Conservation (phyloP, 1,139 yeast genomes). For the Barnettozyma hawaiiensis region DNA sequence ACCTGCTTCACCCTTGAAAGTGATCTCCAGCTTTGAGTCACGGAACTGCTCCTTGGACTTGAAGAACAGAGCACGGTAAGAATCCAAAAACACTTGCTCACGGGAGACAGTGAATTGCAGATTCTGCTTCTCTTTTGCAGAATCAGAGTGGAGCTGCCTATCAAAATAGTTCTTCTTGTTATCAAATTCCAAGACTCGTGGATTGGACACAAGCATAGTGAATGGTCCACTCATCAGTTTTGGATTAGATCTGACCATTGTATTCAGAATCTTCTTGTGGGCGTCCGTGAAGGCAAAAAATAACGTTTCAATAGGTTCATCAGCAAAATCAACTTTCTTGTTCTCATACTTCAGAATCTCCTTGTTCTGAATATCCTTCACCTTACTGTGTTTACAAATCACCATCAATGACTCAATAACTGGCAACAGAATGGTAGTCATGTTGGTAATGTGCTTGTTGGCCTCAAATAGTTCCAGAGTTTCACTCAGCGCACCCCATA, state of each 20-base stretch:
- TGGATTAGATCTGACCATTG: conserved; percentile 88
- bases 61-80: conserved; percentile 79
- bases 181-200: conserved; percentile 89
- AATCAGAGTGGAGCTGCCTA: conserved; percentile 53
- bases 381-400: conserved; percentile 83
- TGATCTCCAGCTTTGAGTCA: conserved; percentile 67
- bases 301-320: conserved; percentile 71
- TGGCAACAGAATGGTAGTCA: conserved; percentile 81
- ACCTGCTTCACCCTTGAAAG: conserved; percentile 90
- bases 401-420: conserved; percentile 92
- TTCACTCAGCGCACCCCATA: conserved; percentile 86
- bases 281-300: conserved; percentile 87
- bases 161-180: conserved; percentile 86
- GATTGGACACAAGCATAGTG: conserved; percentile 82
- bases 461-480: conserved; percentile 60
- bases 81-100: conserved; percentile 88
- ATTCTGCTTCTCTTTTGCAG: conserved; percentile 38
- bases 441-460: conserved; percentile 43
- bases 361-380: conserved; percentile 55
- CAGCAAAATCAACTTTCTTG: conserved; percentile 57
- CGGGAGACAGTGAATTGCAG: conserved; percentile 70
- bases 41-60: conserved; percentile 73
- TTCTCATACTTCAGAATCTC: conserved; percentile 58
- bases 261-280: conserved; percentile 83
- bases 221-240: conserved; percentile 96